phyloP scores from a whole-genome alignment of 306 rosid genomes.

The Prinsepia uniflora region DNA sequence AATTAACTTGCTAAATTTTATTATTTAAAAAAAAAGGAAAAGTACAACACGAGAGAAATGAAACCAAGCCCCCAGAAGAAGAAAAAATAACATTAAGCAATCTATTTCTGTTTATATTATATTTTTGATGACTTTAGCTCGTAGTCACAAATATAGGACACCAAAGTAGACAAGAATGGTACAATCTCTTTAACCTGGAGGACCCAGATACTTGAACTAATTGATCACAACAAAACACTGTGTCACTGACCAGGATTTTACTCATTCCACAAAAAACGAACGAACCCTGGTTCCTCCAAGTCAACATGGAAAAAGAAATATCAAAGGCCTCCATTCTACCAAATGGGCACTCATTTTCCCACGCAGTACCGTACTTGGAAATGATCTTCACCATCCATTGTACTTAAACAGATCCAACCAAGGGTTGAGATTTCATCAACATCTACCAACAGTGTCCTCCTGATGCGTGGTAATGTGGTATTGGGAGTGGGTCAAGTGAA shows the following conservation, averaged over 20 bases:
- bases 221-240: constrained; percentile 2
- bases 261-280: not conserved
- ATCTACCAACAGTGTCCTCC: not conserved
- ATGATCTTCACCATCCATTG: not conserved
- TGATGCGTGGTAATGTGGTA: not conserved
- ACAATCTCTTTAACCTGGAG: constrained; percentile 3
- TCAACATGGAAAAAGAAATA: constrained; percentile 9
- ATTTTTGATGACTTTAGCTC: not conserved
- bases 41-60: too few relatives aligned
- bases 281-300: not conserved
- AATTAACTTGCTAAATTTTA: too few relatives aligned
- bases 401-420: not conserved
- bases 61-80: too few relatives aligned
- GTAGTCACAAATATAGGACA: constrained; percentile 9
- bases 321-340: not conserved
- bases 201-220: constrained; percentile 9
- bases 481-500: constrained; percentile 7
- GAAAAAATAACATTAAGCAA: too few relatives aligned
- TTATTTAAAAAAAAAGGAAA: too few relatives aligned
- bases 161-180: not conserved
- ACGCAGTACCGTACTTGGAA: not conserved
- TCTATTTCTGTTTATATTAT: not conserved
- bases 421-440: not conserved
- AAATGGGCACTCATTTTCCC: not conserved
- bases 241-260: not conserved